Base-by-base conservation (phyloP, 495 filamentous ascomycete species). In the Aspergillus indologenus region DNA sequence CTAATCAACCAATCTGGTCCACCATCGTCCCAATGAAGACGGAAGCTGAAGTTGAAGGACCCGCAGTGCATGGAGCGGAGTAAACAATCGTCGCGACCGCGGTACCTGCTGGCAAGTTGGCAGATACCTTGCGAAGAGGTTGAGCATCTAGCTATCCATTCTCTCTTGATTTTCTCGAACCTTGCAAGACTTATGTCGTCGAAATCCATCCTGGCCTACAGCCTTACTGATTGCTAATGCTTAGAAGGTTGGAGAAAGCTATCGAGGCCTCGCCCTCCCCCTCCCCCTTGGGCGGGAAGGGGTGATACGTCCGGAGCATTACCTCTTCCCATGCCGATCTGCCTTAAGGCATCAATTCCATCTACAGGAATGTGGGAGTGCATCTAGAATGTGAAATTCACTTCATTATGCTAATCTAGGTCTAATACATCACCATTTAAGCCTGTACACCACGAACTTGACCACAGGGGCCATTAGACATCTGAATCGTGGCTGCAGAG, bases 1-100 rank as follows among this genome's bases (percentile, higher is more conserved):
- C 61, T 53, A 22, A 64, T 45, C 23, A 61, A 23, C 53, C 59
- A 61, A 47, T 61, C 59, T 15, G 29, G 15, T 0, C 21, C 59
- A 0, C 24, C 53, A 18, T 61, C 59, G 9, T 61, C 53, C 53
- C 53, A 61, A 22, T 53, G 46, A 11, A 57, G 53, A 7, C 59
- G 59, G 18, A 31, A 46, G n/a, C 53, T 57, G 47, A 57, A 49
- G 20, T 56, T 61, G 53, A 56, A 61, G 3, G 53, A 46, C 7
- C 53, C 47, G 20, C 31, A 47, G 46, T 61, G 59, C 46, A 61
- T 52, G 15, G 53, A 61, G 17, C 19, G 21, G 5, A 56, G 26
- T 7, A 50, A 11, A 24, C 53, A 45, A 17, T 61, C 46, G 34
- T 61, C 53, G 3, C 59, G 53, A n/a, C 26, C 9, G 7, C 54